Conservation (phyloP, 768 basidiomycete genomes). For the Lentinula aciculospora region DNA sequence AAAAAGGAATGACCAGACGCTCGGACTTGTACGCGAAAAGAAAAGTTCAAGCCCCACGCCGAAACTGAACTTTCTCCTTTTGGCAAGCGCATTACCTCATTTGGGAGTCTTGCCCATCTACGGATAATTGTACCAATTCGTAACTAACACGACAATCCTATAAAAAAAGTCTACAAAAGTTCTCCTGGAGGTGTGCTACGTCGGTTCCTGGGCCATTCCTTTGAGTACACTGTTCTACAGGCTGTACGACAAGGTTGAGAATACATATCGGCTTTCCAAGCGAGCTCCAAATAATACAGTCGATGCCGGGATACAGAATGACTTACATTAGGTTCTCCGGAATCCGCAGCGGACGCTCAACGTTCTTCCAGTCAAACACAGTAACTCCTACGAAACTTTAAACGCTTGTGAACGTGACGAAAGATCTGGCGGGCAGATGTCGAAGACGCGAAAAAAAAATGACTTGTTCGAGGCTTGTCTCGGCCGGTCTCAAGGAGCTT, state of each 20-base stretch:
- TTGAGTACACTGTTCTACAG: no score
- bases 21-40: background rate
- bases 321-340: no score
- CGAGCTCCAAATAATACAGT: background rate
- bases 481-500: slow-evolving; percentile 1
- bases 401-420: no score
- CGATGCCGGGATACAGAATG: no score
- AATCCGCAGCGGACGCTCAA: background rate
- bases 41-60: background rate
- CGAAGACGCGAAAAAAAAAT: no score
- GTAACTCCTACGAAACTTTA: no score
- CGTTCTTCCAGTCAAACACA: no score
- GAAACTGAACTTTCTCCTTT: background rate
- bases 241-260: background rate
- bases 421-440: no score
- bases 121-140: no score
- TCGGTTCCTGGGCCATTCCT: no score
- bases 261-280: background rate
- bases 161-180: no score
- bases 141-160: no score
- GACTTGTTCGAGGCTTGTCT: background rate
- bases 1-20: background rate
- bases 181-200: background rate
- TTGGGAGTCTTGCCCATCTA: background rate
- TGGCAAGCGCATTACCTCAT: background rate